These are phyloP conservation scores for Senna tora DNA, from an alignment of 306 rosid genomes.

Conservation along the genomic window DNA sequence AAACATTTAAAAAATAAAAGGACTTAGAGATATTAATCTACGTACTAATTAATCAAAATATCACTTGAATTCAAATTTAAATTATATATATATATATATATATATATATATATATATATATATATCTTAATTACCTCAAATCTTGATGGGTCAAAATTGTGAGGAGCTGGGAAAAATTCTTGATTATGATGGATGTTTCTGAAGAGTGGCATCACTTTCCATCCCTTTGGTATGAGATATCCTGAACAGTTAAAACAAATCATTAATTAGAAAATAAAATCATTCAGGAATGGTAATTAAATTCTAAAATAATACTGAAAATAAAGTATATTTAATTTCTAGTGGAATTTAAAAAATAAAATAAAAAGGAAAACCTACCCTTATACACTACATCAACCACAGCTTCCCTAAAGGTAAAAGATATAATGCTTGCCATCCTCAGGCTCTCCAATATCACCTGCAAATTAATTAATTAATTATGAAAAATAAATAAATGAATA, in stretches of 20 bases:
- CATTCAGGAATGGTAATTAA: too few relatives aligned
- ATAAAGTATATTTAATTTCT: too few relatives aligned
- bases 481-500: too few relatives aligned
- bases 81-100: too few relatives aligned
- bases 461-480: slow-evolving; percentile 19
- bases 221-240: slow-evolving; percentile 90
- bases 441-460: slow-evolving; percentile 86
- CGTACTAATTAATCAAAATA: too few relatives aligned
- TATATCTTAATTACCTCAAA: slow-evolving; percentile 73
- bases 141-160: slow-evolving; percentile 83
- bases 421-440: slow-evolving; percentile 89
- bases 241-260: slow-evolving; percentile 50
- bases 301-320: too few relatives aligned
- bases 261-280: neutral
- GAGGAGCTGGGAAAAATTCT: slow-evolving; percentile 72
- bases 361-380: slow-evolving; percentile 46
- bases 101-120: too few relatives aligned
- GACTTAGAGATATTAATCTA: too few relatives aligned
- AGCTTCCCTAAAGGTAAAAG: slow-evolving; percentile 91
- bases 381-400: slow-evolving; percentile 79
- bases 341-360: too few relatives aligned
- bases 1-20: too few relatives aligned
- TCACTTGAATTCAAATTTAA: too few relatives aligned
- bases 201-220: slow-evolving; percentile 98
- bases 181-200: slow-evolving; percentile 91